These are phyloP conservation scores for Pseudogymnoascus sp. DNA, from an alignment of 2,329 filamentous ascomycete species.

Conservation along the genomic window DNA sequence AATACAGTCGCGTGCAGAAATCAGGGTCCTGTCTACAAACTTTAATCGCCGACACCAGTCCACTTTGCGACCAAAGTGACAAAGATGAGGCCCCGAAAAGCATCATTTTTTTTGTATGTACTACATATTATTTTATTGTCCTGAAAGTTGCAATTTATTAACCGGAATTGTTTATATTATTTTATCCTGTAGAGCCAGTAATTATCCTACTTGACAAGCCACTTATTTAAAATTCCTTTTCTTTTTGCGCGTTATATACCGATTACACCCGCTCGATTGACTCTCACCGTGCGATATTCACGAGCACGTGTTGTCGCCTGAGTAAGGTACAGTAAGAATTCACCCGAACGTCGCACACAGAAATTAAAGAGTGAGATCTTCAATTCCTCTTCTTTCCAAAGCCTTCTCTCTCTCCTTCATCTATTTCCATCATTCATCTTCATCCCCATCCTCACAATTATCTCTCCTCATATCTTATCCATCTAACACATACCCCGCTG, in stretches of 20 bases:
- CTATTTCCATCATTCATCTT: neutral
- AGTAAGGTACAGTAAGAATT: neutral
- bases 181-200: neutral
- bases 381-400: neutral
- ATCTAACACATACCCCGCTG: neutral
- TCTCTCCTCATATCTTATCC: neutral
- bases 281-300: neutral
- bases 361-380: neutral
- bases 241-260: neutral
- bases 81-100: neutral
- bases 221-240: neutral
- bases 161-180: neutral
- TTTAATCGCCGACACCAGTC: neutral
- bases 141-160: neutral
- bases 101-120: neutral
- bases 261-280: neutral
- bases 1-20: neutral
- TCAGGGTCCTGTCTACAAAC: conserved; percentile 6
- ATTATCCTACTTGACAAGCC: neutral
- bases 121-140: neutral
- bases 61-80: too few relatives aligned
- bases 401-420: neutral
- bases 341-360: neutral
- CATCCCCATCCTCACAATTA: neutral
- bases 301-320: neutral